Evolutionary conservation across 108 stramenopile genomes (phyloP), one percentile per base, ranked within the genome.

Genomic region (Conticribra guillardii): DNA sequence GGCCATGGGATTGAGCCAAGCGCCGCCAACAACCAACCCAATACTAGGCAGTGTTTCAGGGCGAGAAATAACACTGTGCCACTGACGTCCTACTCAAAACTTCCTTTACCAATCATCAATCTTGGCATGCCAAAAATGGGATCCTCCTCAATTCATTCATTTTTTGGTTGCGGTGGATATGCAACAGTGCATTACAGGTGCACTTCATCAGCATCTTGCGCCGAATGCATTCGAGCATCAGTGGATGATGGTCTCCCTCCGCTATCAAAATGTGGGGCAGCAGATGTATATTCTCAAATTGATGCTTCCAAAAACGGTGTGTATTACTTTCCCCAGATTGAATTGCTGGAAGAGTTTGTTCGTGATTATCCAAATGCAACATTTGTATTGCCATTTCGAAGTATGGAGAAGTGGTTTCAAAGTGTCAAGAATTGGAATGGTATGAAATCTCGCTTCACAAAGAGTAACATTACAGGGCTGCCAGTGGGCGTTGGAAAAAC

Each of bases 111-210:
- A 66, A 24, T 66, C 50, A 54, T 66, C 53, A 66, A 66, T 34
- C 26, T 66, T 22, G 65, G 65, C 22, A 54, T 66, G 51, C 65
- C 65, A 22, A 66, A 66, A 54, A 66, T 66, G 65, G 65, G 65
- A 27, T 54, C 53, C 2, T 26, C 65, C 16, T 54, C 52, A n/a
- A 22, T 54, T 30, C 53, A 66, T 3, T n/a, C 24, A 14, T 66
- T 54, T 18, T 54, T 66, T 7, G 15, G 29, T 33, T 66, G 65
- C 26, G 65, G 65, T 4, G 53, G 48, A 8, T 27, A 26, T 8
- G 7, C n/a, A 17, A 54, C 65, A 17, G 8, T 22, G 4, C 65
- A 66, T 23, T 54, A 34, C 21, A 18, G 21, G 16, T 66, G 65
- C 37, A 22, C 33, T 18, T 9, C 16, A 15, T 28, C 47, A 9